A percentile compares a stretch with the other conserved stretches of the same genome.
phyloP scores from a whole-genome alignment of 352 stramenopile genomes.

The Phytophthora colocasiae region DNA sequence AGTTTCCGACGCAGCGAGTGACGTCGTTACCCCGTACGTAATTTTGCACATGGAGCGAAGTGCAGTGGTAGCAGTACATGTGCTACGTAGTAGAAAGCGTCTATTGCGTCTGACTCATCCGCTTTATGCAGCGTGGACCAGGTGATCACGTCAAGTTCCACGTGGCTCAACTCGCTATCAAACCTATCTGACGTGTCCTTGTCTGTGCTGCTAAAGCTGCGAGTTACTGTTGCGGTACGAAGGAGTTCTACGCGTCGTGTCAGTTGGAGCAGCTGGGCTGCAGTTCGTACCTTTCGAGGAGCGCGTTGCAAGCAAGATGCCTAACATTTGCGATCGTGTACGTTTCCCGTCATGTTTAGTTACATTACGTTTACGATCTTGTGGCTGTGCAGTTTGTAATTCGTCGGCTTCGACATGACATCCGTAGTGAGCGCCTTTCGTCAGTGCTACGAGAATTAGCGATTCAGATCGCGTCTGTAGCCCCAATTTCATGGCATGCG shows the following conservation, averaged over 20 bases:
- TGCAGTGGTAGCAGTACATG: background rate
- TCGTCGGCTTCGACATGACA: slow-evolving; percentile 48
- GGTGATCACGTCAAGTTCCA: slow-evolving; percentile 20
- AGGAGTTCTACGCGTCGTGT: slow-evolving; percentile 28
- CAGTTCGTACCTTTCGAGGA: slow-evolving; percentile 38
- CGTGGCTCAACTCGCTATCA: slow-evolving; percentile 12
- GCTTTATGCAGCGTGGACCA: slow-evolving; percentile 37
- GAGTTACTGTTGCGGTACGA: slow-evolving; percentile 40
- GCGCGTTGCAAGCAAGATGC: slow-evolving; percentile 22
- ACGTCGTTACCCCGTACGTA: slow-evolving; percentile 54
- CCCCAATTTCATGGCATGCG: slow-evolving; percentile 43
- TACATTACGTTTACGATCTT: no score
- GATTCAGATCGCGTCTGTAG: slow-evolving; percentile 45
- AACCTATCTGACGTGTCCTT: background rate
- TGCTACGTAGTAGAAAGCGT: background rate
- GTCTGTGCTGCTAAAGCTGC: slow-evolving; percentile 24
- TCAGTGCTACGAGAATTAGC: slow-evolving; percentile 38
- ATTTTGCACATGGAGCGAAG: background rate
- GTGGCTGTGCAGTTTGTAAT: slow-evolving; percentile 47
- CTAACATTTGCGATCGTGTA: slow-evolving; percentile 30
- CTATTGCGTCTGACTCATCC: slow-evolving; percentile 12
- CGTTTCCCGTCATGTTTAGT: background rate
- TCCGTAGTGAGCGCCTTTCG: slow-evolving; percentile 20
- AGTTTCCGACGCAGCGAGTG: slow-evolving; percentile 53
- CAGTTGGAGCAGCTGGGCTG: slow-evolving; percentile 26